phyloP scores from a whole-genome alignment of 2,329 filamentous ascomycete species.

The Aspergillus sp. region DNA sequence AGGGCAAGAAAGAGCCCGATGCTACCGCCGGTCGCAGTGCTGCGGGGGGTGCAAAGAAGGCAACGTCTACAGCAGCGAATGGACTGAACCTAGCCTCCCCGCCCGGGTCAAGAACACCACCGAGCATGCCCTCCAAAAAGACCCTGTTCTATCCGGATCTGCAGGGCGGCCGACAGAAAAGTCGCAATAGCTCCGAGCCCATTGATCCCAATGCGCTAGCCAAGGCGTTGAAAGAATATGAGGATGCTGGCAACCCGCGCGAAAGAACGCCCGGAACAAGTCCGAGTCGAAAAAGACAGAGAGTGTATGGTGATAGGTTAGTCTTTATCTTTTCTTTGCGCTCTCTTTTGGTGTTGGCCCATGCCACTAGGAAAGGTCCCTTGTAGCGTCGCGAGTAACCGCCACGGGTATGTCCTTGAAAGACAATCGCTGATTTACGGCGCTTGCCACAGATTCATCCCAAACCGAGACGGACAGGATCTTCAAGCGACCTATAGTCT shows the following conservation, averaged over 20 bases:
- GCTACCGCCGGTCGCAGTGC: slow-evolving; percentile 19
- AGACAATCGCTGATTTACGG: slow-evolving; percentile 6
- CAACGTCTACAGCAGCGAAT: slow-evolving; percentile 23
- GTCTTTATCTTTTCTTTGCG: slow-evolving; percentile 19
- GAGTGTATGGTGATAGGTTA: slow-evolving; percentile 65
- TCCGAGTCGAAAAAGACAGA: slow-evolving; percentile 67
- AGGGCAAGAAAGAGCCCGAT: slow-evolving; percentile 19
- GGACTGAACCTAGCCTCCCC: slow-evolving; percentile 46
- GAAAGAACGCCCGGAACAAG: slow-evolving; percentile 65
- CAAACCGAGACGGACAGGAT: slow-evolving; percentile 89
- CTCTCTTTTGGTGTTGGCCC: neutral
- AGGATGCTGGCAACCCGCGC: slow-evolving; percentile 57
- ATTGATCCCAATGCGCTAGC: slow-evolving; percentile 60
- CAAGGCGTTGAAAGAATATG: slow-evolving; percentile 62
- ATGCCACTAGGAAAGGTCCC: neutral
- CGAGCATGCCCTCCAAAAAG: slow-evolving; percentile 52
- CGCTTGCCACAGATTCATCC: slow-evolving; percentile 72
- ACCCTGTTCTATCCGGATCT: slow-evolving; percentile 39
- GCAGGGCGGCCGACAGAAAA: slow-evolving; percentile 24
- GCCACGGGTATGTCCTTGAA: neutral
- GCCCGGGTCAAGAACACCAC: slow-evolving; percentile 60
- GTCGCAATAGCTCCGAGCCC: slow-evolving; percentile 47
- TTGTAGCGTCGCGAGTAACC: neutral
- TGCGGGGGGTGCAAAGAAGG: slow-evolving; percentile 17
- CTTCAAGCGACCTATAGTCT: slow-evolving; percentile 89